Evolutionary conservation across 768 basidiomycete species (phyloP).

Genomic region (Pulveroboletus sp.): DNA sequence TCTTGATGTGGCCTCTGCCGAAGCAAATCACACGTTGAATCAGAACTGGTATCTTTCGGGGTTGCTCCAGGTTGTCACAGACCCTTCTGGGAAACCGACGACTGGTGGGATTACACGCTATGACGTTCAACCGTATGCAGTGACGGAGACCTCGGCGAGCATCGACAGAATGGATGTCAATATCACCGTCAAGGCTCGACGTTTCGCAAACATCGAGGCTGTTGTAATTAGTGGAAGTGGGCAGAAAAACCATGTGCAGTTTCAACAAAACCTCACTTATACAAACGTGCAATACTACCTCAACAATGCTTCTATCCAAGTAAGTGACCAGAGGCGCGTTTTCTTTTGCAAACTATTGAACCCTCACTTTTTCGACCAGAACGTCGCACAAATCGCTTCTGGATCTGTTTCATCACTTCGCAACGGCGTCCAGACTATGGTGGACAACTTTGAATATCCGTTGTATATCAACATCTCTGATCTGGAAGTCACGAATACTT

Average conservation of each 20-base stretch:
- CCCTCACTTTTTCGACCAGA: conserved; percentile 34
- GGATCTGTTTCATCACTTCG: conserved; percentile 52
- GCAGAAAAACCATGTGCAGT: conserved; percentile 49
- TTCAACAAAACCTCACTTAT: conserved; percentile 59
- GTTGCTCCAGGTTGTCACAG: conserved; percentile 63
- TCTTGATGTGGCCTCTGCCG: conserved; percentile 71
- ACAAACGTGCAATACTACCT: conserved; percentile 63
- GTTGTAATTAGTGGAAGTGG: conserved; percentile 64
- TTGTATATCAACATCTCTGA: conserved; percentile 41
- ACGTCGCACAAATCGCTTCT: conserved; percentile 46
- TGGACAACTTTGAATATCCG: conserved; percentile 57
- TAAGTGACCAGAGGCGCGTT: conserved; percentile 15
- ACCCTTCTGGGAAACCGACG: conserved; percentile 60
- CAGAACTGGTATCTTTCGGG: conserved; percentile 81
- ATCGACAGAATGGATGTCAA: conserved; percentile 46
- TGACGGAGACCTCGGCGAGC: conserved; percentile 46
- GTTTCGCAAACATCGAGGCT: conserved; percentile 57
- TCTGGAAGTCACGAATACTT: conserved; percentile 30
- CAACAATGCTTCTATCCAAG: conserved; percentile 43
- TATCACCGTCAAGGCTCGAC: conserved; percentile 60
- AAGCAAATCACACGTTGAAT: conserved; percentile 60
- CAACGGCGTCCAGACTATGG: conserved; percentile 39
- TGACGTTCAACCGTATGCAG: conserved; percentile 55
- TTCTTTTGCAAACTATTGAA: background rate
- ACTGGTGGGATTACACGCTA: conserved; percentile 66